A percentile compares a stretch with the other conserved stretches of the same genome.
Conservation (phyloP, 2,329 filamentous ascomycete genomes). For the Pseudopithomyces maydicus region DNA sequence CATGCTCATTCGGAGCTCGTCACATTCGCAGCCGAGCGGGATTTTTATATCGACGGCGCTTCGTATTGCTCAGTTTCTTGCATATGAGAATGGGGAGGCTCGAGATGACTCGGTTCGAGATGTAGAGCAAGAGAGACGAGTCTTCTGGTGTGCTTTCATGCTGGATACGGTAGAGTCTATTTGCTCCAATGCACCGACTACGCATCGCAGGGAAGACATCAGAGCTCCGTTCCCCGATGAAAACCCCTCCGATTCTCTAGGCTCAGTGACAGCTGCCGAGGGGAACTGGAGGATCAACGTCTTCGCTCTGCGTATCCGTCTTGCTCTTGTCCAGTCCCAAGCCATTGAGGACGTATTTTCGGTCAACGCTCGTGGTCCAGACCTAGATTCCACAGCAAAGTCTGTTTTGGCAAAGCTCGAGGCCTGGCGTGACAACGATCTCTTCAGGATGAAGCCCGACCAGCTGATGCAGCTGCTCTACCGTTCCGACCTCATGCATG, state of each 20-base stretch:
- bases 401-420: constrained; percentile 16
- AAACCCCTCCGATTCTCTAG: constrained; percentile 16
- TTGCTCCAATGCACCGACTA: constrained; percentile 20
- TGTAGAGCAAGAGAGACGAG: constrained; percentile 24
- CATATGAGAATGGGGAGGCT: constrained; percentile 19
- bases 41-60: constrained; percentile 28
- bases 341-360: constrained; percentile 29
- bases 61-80: constrained; percentile 26
- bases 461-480: constrained; percentile 31
- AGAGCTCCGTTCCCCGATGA: constrained; percentile 15
- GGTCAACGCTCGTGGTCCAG: constrained; percentile 5
- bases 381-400: constrained; percentile 9
- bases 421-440: constrained; percentile 23
- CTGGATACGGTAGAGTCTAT: constrained; percentile 23
- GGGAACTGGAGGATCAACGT: constrained; percentile 27
- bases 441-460: constrained; percentile 22
- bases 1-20: constrained; percentile 18
- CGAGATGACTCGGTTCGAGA: constrained; percentile 3
- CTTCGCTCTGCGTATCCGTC: constrained; percentile 21
- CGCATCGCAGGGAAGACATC: constrained; percentile 27
- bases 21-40: constrained; percentile 18
- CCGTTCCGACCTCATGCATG: constrained; percentile 29
- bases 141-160: constrained; percentile 33
- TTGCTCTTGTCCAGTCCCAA: constrained; percentile 28
- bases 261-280: constrained; percentile 25